A percentile compares a stretch with the other conserved stretches of the same genome.
Conservation (phyloP, 2,329 filamentous ascomycete species). For the Phialophora verrucosa region DNA sequence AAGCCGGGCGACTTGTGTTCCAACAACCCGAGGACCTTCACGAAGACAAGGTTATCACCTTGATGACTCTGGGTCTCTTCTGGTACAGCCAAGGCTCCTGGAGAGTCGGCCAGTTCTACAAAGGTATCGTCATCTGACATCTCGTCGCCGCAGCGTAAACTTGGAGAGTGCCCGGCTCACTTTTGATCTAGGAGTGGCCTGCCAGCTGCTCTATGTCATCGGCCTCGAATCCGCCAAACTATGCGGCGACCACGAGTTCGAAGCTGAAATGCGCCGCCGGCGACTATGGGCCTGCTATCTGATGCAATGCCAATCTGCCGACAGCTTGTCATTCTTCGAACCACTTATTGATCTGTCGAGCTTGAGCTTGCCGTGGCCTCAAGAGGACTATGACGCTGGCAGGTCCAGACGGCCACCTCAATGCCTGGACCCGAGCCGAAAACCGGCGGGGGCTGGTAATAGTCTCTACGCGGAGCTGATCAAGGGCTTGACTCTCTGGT, state of each 20-base stretch:
- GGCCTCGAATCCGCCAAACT: slow-evolving; percentile 14
- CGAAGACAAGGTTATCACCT: slow-evolving; percentile 29
- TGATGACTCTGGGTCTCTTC: slow-evolving; percentile 20
- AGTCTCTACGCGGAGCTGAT: slow-evolving; percentile 19
- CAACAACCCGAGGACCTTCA: slow-evolving; percentile 17
- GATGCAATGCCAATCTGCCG: slow-evolving; percentile 15
- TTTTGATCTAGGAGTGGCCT: not conserved
- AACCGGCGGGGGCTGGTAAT: not conserved
- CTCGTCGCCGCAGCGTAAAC: not conserved
- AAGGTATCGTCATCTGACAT: slow-evolving; percentile 12
- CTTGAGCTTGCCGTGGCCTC: slow-evolving; percentile 19
- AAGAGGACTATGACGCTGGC: slow-evolving; percentile 23
- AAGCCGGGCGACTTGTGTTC: slow-evolving; percentile 24
- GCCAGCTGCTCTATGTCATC: slow-evolving; percentile 13
- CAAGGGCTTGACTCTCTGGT: slow-evolving; percentile 23
- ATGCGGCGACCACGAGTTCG: not conserved
- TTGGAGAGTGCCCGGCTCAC: slow-evolving; percentile 2
- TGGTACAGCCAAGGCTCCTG: slow-evolving; percentile 30
- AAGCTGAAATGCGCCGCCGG: slow-evolving; percentile 23
- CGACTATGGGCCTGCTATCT: slow-evolving; percentile 28
- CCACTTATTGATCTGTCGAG: slow-evolving; percentile 6
- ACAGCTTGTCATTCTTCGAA: slow-evolving; percentile 19
- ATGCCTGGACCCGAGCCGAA: not conserved
- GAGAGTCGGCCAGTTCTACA: slow-evolving; percentile 19
- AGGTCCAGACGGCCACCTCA: not conserved